Evolutionary conservation across 225 moss, liverwort and hornwort genomes (phyloP).

Genomic region (Antitrichia curtipendula): DNA sequence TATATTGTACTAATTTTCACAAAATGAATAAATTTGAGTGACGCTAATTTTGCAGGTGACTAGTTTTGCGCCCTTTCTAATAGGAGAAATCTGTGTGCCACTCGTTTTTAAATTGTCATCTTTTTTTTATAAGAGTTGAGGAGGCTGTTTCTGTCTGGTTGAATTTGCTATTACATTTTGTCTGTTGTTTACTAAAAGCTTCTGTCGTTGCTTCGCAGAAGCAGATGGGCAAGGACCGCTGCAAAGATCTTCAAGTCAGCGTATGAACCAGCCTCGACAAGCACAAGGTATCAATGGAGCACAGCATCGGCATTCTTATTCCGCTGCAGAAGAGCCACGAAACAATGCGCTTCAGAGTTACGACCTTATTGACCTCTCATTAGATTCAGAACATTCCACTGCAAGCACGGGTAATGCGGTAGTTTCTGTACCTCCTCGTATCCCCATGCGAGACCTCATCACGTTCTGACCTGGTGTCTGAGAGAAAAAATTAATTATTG

Average conservation of each 20-base stretch:
- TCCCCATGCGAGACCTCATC: slow-evolving; percentile 23
- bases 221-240: slow-evolving; percentile 1
- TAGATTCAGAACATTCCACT: background rate
- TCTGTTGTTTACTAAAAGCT: background rate
- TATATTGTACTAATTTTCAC: too few relatives aligned
- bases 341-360: background rate
- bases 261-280: background rate
- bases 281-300: background rate
- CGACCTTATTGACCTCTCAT: slow-evolving; percentile 37
- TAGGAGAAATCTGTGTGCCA: background rate
- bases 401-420: background rate
- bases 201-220: background rate
- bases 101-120: background rate
- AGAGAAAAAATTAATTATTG: background rate
- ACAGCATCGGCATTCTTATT: background rate
- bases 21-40: background rate
- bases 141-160: background rate
- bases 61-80: too few relatives aligned
- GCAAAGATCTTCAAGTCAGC: slow-evolving; percentile 25
- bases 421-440: background rate
- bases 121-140: background rate
- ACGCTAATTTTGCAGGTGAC: background rate
- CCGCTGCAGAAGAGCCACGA: background rate
- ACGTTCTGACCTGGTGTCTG: slow-evolving; percentile 2
- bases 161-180: background rate